Evolutionary conservation across 1,284 basidiomycete species (phyloP), one percentile per base, ranked within the genome.

Genomic region (Malassezia globosa): DNA sequence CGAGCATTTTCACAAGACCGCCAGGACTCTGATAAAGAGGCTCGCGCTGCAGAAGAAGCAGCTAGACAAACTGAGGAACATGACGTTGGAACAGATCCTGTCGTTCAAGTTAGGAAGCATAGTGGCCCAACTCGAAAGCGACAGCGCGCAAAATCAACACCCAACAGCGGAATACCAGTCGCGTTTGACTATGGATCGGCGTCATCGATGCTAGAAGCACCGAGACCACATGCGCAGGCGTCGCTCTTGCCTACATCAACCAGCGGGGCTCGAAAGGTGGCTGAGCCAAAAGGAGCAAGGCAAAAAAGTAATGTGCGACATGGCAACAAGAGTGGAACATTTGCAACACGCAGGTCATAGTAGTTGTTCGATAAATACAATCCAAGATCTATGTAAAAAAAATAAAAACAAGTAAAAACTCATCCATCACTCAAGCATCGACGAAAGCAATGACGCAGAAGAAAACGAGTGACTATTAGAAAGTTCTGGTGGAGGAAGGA

Each of bases 321-420:
- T 18, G 45, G 50, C 4, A 42, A 52, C 25, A 25, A 29, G 24
- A 47, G 50, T 13, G 45, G 39, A 11, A 52, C 50, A 21, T 52
- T 52, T 26, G 34, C 24, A 13, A 10, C 16, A 24, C 11, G 29
- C 16, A n/a, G n/a, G 29, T 31, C 29, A n/a, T 31, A 8, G 29
- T 31, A 8, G 29, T 31, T n/a, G 29, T 31, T n/a, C 29, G 10
- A 31, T 31, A 31, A 31, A 31, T 31, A 31, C 29, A 31, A 10
- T 31, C 10, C n/a, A 8, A n/a, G n/a, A n/a, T 10, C 29, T 31
- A 31, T 31, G 29, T 13, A 8, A 13, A 37, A n/a, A 37, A 8
- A 18, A 18, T 10, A 18, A 13, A 18, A 24, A 39, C 37, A 24
- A 24, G 13, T 31, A 31, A 31, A 11, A 31, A 31, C 29, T 11